phyloP scores from a whole-genome alignment of 345 rosid genomes.

The Limnanthes douglasii region DNA sequence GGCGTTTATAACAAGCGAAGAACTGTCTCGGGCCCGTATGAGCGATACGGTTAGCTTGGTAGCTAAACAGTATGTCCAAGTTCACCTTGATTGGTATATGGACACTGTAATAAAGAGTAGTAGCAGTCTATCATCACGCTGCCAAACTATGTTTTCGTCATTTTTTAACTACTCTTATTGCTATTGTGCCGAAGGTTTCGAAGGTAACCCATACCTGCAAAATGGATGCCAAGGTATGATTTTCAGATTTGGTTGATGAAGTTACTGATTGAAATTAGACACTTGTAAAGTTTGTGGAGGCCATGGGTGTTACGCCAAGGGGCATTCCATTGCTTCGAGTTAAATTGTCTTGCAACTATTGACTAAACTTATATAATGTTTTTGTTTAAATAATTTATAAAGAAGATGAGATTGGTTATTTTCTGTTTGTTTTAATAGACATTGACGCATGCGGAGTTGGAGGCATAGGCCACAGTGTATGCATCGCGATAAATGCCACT shows the following conservation, averaged over 20 bases:
- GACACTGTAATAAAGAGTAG: constrained; percentile 9
- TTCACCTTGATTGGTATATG: constrained; percentile 14
- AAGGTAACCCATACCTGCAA: constrained; percentile 14
- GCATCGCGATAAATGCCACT: too few species aligned
- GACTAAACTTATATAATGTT: neutral
- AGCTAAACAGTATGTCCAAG: constrained; percentile 6
- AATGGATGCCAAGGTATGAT: constrained; percentile 14
- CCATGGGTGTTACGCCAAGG: neutral
- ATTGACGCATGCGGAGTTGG: too few species aligned
- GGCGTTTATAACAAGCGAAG: constrained; percentile 15
- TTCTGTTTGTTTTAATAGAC: neutral
- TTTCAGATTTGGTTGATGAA: neutral
- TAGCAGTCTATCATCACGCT: neutral
- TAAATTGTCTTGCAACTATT: too few species aligned
- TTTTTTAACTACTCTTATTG: neutral
- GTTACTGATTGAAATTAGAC: neutral
- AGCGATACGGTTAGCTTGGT: constrained; percentile 9
- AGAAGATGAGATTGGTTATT: neutral
- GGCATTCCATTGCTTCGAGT: too few species aligned
- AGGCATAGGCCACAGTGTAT: too few species aligned
- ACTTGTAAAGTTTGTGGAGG: neutral
- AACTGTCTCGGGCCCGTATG: constrained; percentile 8
- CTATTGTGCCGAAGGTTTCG: constrained; percentile 8
- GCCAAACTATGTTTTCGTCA: constrained; percentile 1
- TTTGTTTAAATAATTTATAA: too few species aligned